Evolutionary conservation across 179 eudicot genomes (phyloP), one percentile per base, ranked within the genome.

Genomic region (Patellifolia procumbens): DNA sequence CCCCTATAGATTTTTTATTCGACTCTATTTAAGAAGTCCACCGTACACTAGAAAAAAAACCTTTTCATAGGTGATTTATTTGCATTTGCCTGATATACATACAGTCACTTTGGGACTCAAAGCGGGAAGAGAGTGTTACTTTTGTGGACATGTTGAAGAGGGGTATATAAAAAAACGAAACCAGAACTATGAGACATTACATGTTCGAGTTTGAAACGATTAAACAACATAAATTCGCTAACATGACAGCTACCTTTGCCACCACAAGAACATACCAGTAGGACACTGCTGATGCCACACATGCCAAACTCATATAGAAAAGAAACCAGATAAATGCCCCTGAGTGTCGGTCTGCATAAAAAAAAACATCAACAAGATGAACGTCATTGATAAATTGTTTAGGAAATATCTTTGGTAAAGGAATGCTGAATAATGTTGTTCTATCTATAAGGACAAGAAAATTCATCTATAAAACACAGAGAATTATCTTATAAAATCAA

Each of bases 271-370:
- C 90, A 32, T 88, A 92, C 97, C 89, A 91, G 76, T 74, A 92
- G 85, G 78, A 91, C 88, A 68, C 85, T 81, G 88, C 87, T 89
- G 88, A 89, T 91, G 72, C 94, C 96, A 52, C 90, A 86, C 94
- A 91, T 88, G 13, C 96, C 97, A 81, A 91, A 80, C 78, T 91
- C 98, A 77, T 91, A 93, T 73, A 91, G 88, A 90, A 93, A 93
- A 65, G 95, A 86, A 80, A 89, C 87, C 71, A 89, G 79, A 76
- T 91, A 88, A 35, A 93, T 86, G 46, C 89, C 78, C 81, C 86
- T 89, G 20, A 93, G 87, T 13, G 89, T 87, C 65, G 87, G 86
- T 81, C 98, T 93, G 74, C n/a, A 84, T 45, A 8, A 81, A 83
- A 62, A 77, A 60, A 55, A 22, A 5, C 35, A 42, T 37, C 73